Conservation (phyloP, 306 rosid genomes). For the Vicia villosa region DNA sequence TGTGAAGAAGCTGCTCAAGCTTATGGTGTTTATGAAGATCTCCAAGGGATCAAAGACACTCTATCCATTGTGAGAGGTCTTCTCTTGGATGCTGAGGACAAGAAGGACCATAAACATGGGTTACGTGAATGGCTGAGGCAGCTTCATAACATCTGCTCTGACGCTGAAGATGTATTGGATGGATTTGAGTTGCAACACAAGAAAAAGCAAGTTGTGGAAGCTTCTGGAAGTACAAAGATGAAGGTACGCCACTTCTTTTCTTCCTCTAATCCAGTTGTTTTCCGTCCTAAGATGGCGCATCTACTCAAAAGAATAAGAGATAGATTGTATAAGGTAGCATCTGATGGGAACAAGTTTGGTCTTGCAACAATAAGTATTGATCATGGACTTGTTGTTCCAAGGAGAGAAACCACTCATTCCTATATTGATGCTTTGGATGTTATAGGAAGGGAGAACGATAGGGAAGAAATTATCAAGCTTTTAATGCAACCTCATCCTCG, state of each 20-base stretch:
- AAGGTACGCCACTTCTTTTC: not conserved
- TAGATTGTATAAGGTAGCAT: not conserved
- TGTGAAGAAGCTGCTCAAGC: not conserved
- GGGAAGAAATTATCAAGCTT: not conserved
- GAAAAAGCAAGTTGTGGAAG: not conserved
- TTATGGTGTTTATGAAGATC: not conserved
- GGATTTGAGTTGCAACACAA: not conserved
- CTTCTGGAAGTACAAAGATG: not conserved
- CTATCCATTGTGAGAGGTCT: not conserved
- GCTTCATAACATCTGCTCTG: not conserved
- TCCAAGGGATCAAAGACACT: not conserved
- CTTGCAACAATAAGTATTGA: not conserved
- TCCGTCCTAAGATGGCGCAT: not conserved
- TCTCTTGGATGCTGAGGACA: not conserved
- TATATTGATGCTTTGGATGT: not conserved
- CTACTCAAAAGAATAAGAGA: not conserved
- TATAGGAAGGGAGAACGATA: slow-evolving; percentile 3
- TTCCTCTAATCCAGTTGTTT: not conserved
- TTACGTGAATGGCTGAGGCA: not conserved
- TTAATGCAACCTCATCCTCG: not conserved
- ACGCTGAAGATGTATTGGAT: not conserved
- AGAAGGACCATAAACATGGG: not conserved
- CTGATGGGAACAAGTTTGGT: not conserved
- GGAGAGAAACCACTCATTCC: not conserved
- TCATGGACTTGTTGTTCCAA: not conserved